Base-by-base conservation (phyloP, 23 red algal genomes). In the Gracilaria gracilis region DNA sequence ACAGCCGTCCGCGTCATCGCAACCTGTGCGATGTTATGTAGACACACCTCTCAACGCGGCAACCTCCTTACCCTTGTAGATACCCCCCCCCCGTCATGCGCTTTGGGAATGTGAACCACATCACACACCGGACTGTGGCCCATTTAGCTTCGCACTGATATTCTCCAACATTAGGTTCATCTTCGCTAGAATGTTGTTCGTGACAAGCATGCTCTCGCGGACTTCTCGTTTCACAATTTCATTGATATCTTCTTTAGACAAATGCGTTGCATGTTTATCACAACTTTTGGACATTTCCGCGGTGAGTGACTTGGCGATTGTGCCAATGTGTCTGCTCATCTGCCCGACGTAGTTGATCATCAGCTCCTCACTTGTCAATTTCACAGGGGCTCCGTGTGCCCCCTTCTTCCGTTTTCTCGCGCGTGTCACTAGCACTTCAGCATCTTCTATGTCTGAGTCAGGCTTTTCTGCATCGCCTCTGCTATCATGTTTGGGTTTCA, bases 91-190 rank as follows among this genome's bases (percentile, higher is more conserved):
- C n/a, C n/a, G n/a, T n/a, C n/a, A n/a, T n/a, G n/a, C n/a, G n/a
- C n/a, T n/a, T n/a, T n/a, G n/a, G n/a, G n/a, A n/a, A n/a, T n/a
- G n/a, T n/a, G n/a, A 25, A 59, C 4, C 20, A 14, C 24, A 33
- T 65, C 61, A 65, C 23, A 65, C 61, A 3, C 61, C 64, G 37
- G 72, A 50, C 36, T 77, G 38, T 31, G 72, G n/a, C 13, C 40
- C 72, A 23, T 77, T 77, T 20, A 77, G 38, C 42, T 77, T 77
- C 2, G 72, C 72, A 50, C 72, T 77, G 7, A 77, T 77, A 21
- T 50, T 77, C 72, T 77, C 72, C 72, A 77, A 42, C 72, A 77
- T 77, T 16, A 77, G 46, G 25, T 77, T 77, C 72, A 77, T 77
- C n/a, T 77, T 77, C 17, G 72, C 38, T 11, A 77, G 46, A 51